phyloP scores from a whole-genome alignment of 805 yeast species.

The Candida pseudofarinosa region DNA sequence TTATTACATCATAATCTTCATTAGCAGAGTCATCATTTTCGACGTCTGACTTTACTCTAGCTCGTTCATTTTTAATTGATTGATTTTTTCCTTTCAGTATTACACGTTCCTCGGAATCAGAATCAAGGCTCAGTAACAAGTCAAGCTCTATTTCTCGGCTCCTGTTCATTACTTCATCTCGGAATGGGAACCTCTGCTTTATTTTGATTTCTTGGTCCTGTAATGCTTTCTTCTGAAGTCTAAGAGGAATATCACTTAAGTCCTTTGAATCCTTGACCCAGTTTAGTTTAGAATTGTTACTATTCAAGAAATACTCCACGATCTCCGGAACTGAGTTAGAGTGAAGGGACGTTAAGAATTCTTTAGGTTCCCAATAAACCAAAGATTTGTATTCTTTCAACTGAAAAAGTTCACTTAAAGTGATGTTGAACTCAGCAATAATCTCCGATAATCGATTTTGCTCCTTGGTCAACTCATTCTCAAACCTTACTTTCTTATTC shows the following conservation, averaged over 20 bases:
- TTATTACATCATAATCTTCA: constrained; percentile 4
- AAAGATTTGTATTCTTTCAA: constrained; percentile 57
- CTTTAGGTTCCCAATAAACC: constrained; percentile 58
- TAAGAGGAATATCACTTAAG: constrained; percentile 31
- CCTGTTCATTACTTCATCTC: constrained; percentile 21
- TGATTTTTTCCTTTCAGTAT: not conserved
- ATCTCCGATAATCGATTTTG: constrained; percentile 36
- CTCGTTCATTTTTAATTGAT: constrained; percentile 2
- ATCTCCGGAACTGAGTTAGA: constrained; percentile 27
- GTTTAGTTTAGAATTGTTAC: constrained; percentile 21
- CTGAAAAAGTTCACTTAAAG: constrained; percentile 62
- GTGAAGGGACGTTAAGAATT: constrained; percentile 19
- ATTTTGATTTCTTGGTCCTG: constrained; percentile 30
- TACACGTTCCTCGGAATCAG: not conserved
- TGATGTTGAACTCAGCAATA: constrained; percentile 42
- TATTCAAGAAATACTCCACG: constrained; percentile 26
- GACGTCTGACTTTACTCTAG: constrained; percentile 5
- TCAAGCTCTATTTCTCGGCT: constrained; percentile 19
- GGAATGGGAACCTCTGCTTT: constrained; percentile 33
- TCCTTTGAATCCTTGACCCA: constrained; percentile 32
- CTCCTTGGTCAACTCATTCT: constrained; percentile 1
- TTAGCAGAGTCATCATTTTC: constrained; percentile 5
- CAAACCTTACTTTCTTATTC: constrained; percentile 19
- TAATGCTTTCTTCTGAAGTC: constrained; percentile 36
- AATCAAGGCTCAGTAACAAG: constrained; percentile 9